Percentiles rank a stretch among this genome's conserved stretches.
Conservation (phyloP, 805 yeast species). For the Pichia insulana region DNA sequence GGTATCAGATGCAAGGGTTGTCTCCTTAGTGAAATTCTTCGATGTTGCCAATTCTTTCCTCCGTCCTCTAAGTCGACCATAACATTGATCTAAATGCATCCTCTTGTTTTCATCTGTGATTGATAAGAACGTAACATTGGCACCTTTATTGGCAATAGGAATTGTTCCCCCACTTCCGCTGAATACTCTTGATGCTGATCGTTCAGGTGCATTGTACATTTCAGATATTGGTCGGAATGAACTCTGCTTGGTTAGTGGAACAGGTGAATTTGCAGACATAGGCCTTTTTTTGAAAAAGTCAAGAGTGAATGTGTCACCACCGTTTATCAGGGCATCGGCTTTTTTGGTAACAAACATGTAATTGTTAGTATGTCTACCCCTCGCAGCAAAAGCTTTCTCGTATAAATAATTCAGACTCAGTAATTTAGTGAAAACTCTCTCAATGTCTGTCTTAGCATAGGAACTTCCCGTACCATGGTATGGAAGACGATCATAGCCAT, state of each 20-base stretch:
- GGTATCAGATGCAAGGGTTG: slow-evolving; percentile 29
- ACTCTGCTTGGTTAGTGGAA: slow-evolving; percentile 1
- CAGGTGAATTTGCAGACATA: neutral
- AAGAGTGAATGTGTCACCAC: slow-evolving; percentile 38
- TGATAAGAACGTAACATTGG: slow-evolving; percentile 9
- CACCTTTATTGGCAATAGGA: slow-evolving; percentile 10
- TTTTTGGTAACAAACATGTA: slow-evolving; percentile 58
- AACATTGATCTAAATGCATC: slow-evolving; percentile 25
- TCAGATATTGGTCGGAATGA: slow-evolving; percentile 12
- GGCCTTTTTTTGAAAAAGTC: slow-evolving; percentile 27
- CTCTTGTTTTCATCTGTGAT: slow-evolving; percentile 19
- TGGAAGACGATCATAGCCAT: slow-evolving; percentile 53
- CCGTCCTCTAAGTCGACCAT: slow-evolving; percentile 29
- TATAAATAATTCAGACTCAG: slow-evolving; percentile 54
- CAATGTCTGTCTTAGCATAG: slow-evolving; percentile 60
- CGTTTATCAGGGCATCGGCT: slow-evolving; percentile 39
- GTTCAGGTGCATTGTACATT: neutral
- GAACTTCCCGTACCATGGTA: slow-evolving; percentile 65
- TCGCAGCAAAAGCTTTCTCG: slow-evolving; percentile 62
- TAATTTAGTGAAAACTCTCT: slow-evolving; percentile 74
- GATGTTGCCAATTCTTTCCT: slow-evolving; percentile 36
- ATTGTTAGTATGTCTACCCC: slow-evolving; percentile 72
- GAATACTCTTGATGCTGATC: slow-evolving; percentile 5
- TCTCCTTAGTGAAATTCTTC: slow-evolving; percentile 28
- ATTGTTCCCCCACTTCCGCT: slow-evolving; percentile 1